phyloP scores from a whole-genome alignment of 1,284 basidiomycete genomes.

The Schizopora paradoxa region DNA sequence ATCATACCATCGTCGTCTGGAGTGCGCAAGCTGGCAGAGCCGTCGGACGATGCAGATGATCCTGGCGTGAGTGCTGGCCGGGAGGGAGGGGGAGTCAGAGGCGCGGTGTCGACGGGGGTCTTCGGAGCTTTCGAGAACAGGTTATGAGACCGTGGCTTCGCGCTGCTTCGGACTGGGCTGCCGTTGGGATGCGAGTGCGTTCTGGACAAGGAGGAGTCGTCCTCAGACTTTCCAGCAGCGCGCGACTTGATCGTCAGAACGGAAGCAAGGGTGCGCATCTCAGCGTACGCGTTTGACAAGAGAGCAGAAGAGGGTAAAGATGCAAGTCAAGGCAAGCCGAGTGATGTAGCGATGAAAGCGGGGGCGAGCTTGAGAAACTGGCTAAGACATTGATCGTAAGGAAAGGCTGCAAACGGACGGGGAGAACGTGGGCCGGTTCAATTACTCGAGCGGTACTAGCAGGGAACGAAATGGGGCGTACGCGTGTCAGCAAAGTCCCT shows the following conservation, averaged over 20 bases:
- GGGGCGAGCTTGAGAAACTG: conserved; percentile 15
- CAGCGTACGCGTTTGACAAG: conserved; percentile 18
- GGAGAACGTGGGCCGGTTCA: conserved; percentile 1
- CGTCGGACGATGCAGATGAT: conserved; percentile 57
- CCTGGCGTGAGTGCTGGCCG: conserved; percentile 26
- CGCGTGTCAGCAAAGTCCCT: neutral
- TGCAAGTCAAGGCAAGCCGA: conserved; percentile 7
- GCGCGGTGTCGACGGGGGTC: conserved; percentile 20
- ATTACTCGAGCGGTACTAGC: neutral
- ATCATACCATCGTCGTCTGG: conserved; percentile 52
- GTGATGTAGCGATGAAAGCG: conserved; percentile 12
- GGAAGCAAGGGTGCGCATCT: conserved; percentile 50
- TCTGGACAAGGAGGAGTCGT: conserved; percentile 21
- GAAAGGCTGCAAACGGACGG: too few species aligned
- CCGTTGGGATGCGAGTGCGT: conserved; percentile 18
- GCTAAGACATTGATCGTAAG: conserved; percentile 7
- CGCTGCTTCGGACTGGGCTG: conserved; percentile 18
- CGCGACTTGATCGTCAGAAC: conserved; percentile 51
- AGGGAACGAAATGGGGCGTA: neutral
- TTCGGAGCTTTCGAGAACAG: conserved; percentile 27
- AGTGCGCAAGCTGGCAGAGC: conserved; percentile 53
- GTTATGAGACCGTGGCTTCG: conserved; percentile 10
- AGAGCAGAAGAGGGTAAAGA: conserved; percentile 13
- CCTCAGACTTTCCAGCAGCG: conserved; percentile 41
- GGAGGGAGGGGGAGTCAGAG: conserved; percentile 16